Evolutionary conservation across 2,329 filamentous ascomycete genomes (phyloP).

Genomic region (Aspergillus sclerotialis): DNA sequence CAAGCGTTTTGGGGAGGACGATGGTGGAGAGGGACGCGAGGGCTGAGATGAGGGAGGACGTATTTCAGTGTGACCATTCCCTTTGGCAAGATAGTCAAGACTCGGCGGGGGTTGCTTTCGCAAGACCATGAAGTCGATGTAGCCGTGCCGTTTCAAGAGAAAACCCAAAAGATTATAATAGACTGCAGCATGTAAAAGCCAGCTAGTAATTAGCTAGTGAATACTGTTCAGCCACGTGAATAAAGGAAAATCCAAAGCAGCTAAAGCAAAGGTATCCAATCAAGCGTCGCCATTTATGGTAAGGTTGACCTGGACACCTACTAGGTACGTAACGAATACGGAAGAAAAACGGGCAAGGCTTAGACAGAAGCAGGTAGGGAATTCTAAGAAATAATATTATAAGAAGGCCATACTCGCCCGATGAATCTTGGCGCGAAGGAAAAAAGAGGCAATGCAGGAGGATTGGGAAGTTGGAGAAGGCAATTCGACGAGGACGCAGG

Average conservation of each 20-base stretch:
- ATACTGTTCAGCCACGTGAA: not conserved
- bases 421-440: not conserved
- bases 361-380: too few species aligned
- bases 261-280: not conserved
- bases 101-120: constrained; percentile 32
- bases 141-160: not conserved
- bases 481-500: not conserved
- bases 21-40: constrained; percentile 22
- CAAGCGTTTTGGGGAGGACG: constrained; percentile 20
- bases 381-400: too few species aligned
- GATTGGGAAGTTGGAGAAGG: not conserved
- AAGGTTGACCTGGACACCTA: too few species aligned
- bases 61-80: constrained; percentile 21
- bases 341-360: too few species aligned
- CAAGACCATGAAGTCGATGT: constrained; percentile 30
- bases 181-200: not conserved
- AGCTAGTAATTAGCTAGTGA: not conserved
- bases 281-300: not conserved
- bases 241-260: not conserved
- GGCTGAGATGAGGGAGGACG: constrained; percentile 30
- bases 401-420: not conserved
- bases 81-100: constrained; percentile 25
- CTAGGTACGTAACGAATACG: too few species aligned
- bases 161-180: not conserved
- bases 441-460: not conserved